phyloP scores from a whole-genome alignment of 176 grass and related monocot genomes.

The Aegilops tauschii region DNA sequence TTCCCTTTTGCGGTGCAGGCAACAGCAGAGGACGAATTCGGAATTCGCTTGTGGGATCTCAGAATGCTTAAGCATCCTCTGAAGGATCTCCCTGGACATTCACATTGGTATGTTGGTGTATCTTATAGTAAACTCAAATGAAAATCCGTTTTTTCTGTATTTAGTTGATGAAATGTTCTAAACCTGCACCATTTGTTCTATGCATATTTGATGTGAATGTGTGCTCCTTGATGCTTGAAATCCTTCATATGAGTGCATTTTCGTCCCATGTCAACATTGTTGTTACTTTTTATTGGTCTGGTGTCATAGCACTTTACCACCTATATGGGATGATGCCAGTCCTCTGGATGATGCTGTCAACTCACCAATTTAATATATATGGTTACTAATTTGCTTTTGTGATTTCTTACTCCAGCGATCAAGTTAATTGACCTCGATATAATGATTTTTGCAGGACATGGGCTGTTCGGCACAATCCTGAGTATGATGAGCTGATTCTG shows the following conservation, averaged over 20 bases:
- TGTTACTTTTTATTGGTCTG: slow-evolving; percentile 24
- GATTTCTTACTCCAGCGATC: background rate
- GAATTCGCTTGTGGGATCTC: slow-evolving; percentile 93
- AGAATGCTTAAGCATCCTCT: slow-evolving; percentile 83
- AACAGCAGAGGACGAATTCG: slow-evolving; percentile 96
- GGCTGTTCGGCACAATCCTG: slow-evolving; percentile 77
- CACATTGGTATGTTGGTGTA: slow-evolving; percentile 69
- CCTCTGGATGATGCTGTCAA: background rate
- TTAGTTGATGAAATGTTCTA: background rate
- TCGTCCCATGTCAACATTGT: background rate
- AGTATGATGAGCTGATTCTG: slow-evolving; percentile 83
- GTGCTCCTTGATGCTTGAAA: slow-evolving; percentile 11
- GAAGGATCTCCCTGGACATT: slow-evolving; percentile 85
- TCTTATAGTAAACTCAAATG: slow-evolving; percentile 26
- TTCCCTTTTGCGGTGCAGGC: slow-evolving; percentile 48
- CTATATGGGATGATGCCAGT: background rate
- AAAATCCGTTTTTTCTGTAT: slow-evolving; percentile 10
- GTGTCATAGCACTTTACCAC: background rate
- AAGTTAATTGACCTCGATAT: background rate
- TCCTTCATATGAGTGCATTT: slow-evolving; percentile 19
- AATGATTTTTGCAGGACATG: slow-evolving; percentile 79
- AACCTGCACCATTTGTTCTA: slow-evolving; percentile 2
- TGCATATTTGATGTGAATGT: background rate
- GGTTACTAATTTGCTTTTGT: background rate
- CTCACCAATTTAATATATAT: background rate